phyloP scores from a whole-genome alignment of 78 protist genomes.

The Pelomyxa schiedti region DNA sequence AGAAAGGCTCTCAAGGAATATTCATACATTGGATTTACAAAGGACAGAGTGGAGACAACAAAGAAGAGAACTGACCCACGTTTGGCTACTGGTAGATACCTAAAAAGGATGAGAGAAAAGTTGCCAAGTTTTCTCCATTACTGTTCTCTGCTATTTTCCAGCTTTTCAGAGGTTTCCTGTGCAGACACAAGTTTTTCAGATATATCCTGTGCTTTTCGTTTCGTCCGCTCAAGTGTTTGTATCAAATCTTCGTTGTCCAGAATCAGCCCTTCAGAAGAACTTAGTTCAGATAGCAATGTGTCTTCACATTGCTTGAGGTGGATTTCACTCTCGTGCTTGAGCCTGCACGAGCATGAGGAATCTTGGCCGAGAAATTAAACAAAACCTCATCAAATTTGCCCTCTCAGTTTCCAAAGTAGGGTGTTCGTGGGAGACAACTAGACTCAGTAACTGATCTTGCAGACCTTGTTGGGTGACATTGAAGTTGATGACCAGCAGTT shows the following conservation, averaged over 20 bases:
- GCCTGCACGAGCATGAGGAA: constrained; percentile 34
- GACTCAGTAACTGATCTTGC: constrained; percentile 75
- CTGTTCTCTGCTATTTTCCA: constrained; percentile 28
- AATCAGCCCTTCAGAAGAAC: constrained; percentile 54
- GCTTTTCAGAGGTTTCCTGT: constrained; percentile 32
- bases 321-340: constrained; percentile 34
- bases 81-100: constrained; percentile 68
- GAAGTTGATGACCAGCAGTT: constrained; percentile 69
- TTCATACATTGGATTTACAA: constrained; percentile 76
- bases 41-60: constrained; percentile 38
- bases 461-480: constrained; percentile 73
- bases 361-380: too few species aligned
- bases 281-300: constrained; percentile 66
- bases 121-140: not conserved
- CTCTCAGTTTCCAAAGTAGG: constrained; percentile 37
- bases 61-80: constrained; percentile 84
- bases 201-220: constrained; percentile 55
- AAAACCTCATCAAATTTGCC: constrained; percentile 15
- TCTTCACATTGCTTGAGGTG: constrained; percentile 78
- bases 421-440: constrained; percentile 57
- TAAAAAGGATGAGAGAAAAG: not conserved
- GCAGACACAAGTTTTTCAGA: constrained; percentile 51
- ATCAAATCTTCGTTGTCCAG: constrained; percentile 78
- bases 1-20: constrained; percentile 68
- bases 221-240: constrained; percentile 63